Evolutionary conservation across 2,329 filamentous ascomycete genomes (phyloP).

Genomic region (Cyphellophora europaea): DNA sequence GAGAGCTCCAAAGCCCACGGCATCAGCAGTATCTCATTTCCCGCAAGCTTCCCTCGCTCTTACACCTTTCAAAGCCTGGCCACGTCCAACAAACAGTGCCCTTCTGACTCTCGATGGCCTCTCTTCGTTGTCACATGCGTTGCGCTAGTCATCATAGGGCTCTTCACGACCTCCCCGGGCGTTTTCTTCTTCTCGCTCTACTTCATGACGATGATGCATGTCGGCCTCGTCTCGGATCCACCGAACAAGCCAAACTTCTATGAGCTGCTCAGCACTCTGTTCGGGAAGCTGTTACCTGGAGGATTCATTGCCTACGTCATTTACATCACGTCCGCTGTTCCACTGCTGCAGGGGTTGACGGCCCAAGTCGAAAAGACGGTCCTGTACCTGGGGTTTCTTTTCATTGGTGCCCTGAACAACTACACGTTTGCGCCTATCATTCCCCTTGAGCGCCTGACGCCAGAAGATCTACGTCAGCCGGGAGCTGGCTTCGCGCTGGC

Average conservation of each 20-base stretch:
- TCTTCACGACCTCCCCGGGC: slow-evolving; percentile 70
- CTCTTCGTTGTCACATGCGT: slow-evolving; percentile 71
- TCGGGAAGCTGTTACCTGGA: slow-evolving; percentile 78
- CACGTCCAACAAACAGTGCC: slow-evolving; percentile 47
- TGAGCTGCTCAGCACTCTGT: slow-evolving; percentile 63
- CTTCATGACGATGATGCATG: slow-evolving; percentile 75
- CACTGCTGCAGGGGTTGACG: slow-evolving; percentile 60
- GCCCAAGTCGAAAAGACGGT: slow-evolving; percentile 86
- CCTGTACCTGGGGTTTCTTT: slow-evolving; percentile 81
- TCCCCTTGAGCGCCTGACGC: slow-evolving; percentile 83
- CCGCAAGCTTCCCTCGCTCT: slow-evolving; percentile 81
- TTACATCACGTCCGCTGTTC: slow-evolving; percentile 70
- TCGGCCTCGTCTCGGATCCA: slow-evolving; percentile 81
- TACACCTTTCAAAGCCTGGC: slow-evolving; percentile 62
- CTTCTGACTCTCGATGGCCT: slow-evolving; percentile 73
- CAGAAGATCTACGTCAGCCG: slow-evolving; percentile 84
- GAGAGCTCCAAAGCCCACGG: slow-evolving; percentile 58
- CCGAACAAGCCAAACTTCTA: slow-evolving; percentile 60
- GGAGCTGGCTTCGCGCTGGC: slow-evolving; percentile 77
- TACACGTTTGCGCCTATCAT: slow-evolving; percentile 85
- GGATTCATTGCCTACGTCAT: slow-evolving; percentile 82
- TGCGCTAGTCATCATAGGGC: slow-evolving; percentile 66
- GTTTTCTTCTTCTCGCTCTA: slow-evolving; percentile 82
- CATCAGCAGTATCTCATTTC: slow-evolving; percentile 68
- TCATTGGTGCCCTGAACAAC: slow-evolving; percentile 86